phyloP scores from a whole-genome alignment of 108 stramenopile species.

The Chaetoceros muelleri region DNA sequence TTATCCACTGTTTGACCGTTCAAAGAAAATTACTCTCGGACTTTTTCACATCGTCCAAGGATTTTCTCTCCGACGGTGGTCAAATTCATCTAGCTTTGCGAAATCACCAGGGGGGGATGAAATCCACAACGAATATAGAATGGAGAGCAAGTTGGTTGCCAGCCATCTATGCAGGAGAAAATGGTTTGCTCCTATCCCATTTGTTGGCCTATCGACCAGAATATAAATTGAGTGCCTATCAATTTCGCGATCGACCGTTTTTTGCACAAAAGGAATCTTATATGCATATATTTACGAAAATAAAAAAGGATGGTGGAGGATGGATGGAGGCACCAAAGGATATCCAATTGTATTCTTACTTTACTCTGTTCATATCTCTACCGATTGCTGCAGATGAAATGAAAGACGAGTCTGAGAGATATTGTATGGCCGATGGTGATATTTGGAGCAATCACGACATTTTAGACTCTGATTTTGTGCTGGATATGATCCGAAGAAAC shows the following conservation, averaged over 20 bases:
- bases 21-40: slow-evolving; percentile 3
- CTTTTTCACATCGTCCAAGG: slow-evolving; percentile 1
- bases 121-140: background rate
- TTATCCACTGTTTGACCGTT: too few relatives aligned
- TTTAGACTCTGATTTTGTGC: background rate
- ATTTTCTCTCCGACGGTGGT: background rate
- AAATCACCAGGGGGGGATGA: slow-evolving; percentile 7
- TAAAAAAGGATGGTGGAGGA: too few relatives aligned
- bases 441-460: background rate
- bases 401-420: background rate
- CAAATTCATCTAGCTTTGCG: slow-evolving; percentile 9
- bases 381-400: background rate
- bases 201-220: background rate
- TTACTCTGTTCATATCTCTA: background rate
- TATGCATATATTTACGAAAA: slow-evolving; percentile 3
- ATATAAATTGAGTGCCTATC: background rate
- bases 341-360: slow-evolving; percentile 9
- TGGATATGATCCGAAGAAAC: background rate
- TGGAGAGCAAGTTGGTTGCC: slow-evolving; percentile 15
- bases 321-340: slow-evolving; percentile 1
- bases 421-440: background rate
- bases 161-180: slow-evolving; percentile 8
- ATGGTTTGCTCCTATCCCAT: slow-evolving; percentile 1
- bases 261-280: background rate
- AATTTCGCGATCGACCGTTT: slow-evolving; percentile 3